Evolutionary conservation across 2,329 filamentous ascomycete species (phyloP), one percentile per base, ranked within the genome.

Genomic region (Phyllosticta citribraziliensis): DNA sequence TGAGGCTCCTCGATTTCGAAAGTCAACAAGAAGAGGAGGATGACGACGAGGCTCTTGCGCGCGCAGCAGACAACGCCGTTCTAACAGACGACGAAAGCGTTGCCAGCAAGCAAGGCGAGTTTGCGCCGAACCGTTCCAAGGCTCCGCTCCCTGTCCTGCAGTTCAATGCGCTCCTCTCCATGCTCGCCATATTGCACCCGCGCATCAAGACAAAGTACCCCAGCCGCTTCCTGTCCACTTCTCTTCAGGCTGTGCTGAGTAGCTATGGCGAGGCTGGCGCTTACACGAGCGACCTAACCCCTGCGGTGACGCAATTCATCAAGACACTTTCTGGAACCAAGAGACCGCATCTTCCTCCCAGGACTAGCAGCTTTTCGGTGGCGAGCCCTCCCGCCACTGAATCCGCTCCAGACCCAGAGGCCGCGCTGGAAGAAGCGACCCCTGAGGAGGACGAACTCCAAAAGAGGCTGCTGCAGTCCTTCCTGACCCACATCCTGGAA

Each of bases 151-250:
- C 75, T 20, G 72, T 78, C 12, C 68, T 77, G 57, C 85, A 85
- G 64, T 91, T 91, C 70, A 83, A 88, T 65, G 81, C 83, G 5
- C 77, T 93, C 2, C 79, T 91, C 33, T 84, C 84, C 55, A 85
- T 92, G 78, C 80, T 94, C 12, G 81, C 84, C 33, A 87, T 89
- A 61, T 76, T 93, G 12, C 88, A 92, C 72, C 82, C 81, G 60
- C 81, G 89, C 63, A 85, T 94, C 70, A 86, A 87, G 74, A 89
- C 89, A 5, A 89, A 88, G 70, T 85, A 85, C 64, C 89, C 89
- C 1, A 91, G 88, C 55, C 82, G 88, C 35, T 94, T 93, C 73
- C 79, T 94, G 20, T 88, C 88, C 57, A 85, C 86, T 0, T 88
- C 87, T n/a, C 77, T 94, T 17, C 84, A 88, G 64, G 87, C 88